phyloP scores from a whole-genome alignment of 176 grass and related monocot species.

The Tillandsia leiboldiana region DNA sequence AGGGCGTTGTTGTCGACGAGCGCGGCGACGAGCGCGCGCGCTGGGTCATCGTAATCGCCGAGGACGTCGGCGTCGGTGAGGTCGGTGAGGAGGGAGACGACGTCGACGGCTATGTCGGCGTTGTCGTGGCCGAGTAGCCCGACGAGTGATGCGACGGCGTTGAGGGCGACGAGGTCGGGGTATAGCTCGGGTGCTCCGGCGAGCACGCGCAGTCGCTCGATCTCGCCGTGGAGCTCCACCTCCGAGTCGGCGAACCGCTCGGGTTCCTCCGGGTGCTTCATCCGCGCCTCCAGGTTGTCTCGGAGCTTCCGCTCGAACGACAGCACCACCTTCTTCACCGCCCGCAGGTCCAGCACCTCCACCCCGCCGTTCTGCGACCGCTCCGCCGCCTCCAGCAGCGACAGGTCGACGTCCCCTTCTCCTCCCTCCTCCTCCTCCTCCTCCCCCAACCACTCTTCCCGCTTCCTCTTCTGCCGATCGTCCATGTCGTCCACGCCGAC shows the following conservation, averaged over 20 bases:
- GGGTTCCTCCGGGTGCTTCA: slow-evolving; percentile 84
- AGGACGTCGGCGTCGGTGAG: slow-evolving; percentile 78
- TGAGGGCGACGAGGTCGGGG: slow-evolving; percentile 60
- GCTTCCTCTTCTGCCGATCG: slow-evolving; percentile 47
- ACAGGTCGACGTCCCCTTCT: slow-evolving; percentile 32
- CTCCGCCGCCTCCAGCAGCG: slow-evolving; percentile 33
- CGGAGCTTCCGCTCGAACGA: slow-evolving; percentile 79
- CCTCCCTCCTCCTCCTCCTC: slow-evolving; percentile 1
- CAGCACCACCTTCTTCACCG: slow-evolving; percentile 66
- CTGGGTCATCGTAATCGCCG: slow-evolving; percentile 42
- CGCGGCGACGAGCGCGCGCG: slow-evolving; percentile 48
- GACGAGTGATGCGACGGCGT: slow-evolving; percentile 59
- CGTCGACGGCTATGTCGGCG: slow-evolving; percentile 64
- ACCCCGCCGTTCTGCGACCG: slow-evolving; percentile 28
- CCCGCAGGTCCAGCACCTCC: slow-evolving; percentile 75
- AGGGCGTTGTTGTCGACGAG: slow-evolving; percentile 72
- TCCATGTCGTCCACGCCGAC: background rate
- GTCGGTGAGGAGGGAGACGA: slow-evolving; percentile 72
- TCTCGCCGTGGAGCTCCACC: slow-evolving; percentile 72
- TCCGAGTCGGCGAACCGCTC: slow-evolving; percentile 76
- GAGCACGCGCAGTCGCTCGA: slow-evolving; percentile 67
- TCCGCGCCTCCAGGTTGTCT: slow-evolving; percentile 89
- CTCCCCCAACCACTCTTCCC: slow-evolving; percentile 9
- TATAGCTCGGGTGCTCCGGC: slow-evolving; percentile 81
- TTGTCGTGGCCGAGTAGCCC: slow-evolving; percentile 81